These are phyloP conservation scores for Thraustochytrium striatum DNA, from an alignment of 352 stramenopile species.

Conservation along the genomic window DNA sequence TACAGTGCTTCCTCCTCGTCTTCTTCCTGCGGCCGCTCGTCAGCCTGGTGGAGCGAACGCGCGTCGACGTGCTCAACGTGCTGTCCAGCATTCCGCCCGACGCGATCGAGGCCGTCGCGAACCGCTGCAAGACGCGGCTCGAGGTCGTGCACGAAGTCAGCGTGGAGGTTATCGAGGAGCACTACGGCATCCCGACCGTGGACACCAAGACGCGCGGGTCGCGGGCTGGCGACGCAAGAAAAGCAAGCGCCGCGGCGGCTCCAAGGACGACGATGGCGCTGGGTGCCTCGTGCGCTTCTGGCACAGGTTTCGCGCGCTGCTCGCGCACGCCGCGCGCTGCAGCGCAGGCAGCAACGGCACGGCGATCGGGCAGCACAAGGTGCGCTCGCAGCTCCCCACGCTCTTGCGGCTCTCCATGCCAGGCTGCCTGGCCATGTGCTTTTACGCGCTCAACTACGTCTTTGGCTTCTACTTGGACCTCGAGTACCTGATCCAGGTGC, in stretches of 20 bases:
- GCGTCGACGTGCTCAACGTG: conserved; percentile 40
- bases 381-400: background rate
- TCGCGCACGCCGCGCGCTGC: too few relatives aligned
- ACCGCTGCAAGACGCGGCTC: conserved; percentile 14
- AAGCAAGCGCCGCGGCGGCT: background rate
- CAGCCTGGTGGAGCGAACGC: conserved; percentile 16
- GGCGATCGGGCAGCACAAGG: too few relatives aligned
- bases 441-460: conserved; percentile 32
- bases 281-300: too few relatives aligned
- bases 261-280: background rate
- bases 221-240: background rate
- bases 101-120: conserved; percentile 9
- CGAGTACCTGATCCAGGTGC: conserved; percentile 17
- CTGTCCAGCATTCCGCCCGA: conserved; percentile 1
- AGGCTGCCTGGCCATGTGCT: background rate
- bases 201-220: background rate
- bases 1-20: background rate
- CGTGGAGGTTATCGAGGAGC: background rate
- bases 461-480: conserved; percentile 34
- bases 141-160: conserved; percentile 23
- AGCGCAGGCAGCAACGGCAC: too few relatives aligned
- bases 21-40: conserved; percentile 25
- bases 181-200: background rate
- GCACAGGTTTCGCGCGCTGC: too few relatives aligned
- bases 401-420: conserved; percentile 1